Evolutionary conservation across 768 basidiomycete species (phyloP).

Genomic region (Suillus placidus): DNA sequence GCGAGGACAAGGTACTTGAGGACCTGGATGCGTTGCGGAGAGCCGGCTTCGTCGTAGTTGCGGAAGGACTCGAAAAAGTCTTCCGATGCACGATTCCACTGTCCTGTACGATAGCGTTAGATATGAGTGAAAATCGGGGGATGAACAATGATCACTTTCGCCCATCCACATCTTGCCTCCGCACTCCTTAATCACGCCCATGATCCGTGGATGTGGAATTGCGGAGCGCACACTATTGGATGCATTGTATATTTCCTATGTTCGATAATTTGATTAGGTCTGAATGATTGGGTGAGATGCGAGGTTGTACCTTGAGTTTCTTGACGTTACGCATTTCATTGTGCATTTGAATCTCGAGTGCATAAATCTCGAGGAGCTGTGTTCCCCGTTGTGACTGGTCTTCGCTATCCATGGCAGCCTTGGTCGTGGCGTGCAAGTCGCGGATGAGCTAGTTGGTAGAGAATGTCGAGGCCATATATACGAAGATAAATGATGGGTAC

Average conservation of each 20-base stretch:
- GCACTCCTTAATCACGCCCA: slow-evolving; percentile 99
- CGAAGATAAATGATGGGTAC: slow-evolving; percentile 41
- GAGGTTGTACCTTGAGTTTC: slow-evolving; percentile 77
- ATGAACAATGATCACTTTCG: slow-evolving; percentile 64
- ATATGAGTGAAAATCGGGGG: not conserved
- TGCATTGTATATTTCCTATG: slow-evolving; percentile 95
- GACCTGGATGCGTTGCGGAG: slow-evolving; percentile 95
- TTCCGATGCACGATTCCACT: slow-evolving; percentile 96
- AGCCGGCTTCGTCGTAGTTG: slow-evolving; percentile 98
- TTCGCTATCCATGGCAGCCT: slow-evolving; percentile 61
- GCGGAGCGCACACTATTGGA: slow-evolving; percentile 91
- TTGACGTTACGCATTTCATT: slow-evolving; percentile 95
- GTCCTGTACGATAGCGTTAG: slow-evolving; percentile 52
- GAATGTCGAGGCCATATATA: not conserved
- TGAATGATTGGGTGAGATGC: not conserved
- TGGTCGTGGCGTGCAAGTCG: slow-evolving; percentile 72
- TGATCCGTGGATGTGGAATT: slow-evolving; percentile 96
- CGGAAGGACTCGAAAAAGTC: slow-evolving; percentile 99
- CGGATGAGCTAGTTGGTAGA: slow-evolving; percentile 60
- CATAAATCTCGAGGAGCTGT: slow-evolving; percentile 94
- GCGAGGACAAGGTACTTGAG: slow-evolving; percentile 97
- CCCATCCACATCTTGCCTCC: slow-evolving; percentile 99
- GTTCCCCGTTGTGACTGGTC: slow-evolving; percentile 94
- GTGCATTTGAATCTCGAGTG: slow-evolving; percentile 99
- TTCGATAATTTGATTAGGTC: not conserved